phyloP scores from a whole-genome alignment of 192 early-diverging fungal species.

The Kappamyces sp. region DNA sequence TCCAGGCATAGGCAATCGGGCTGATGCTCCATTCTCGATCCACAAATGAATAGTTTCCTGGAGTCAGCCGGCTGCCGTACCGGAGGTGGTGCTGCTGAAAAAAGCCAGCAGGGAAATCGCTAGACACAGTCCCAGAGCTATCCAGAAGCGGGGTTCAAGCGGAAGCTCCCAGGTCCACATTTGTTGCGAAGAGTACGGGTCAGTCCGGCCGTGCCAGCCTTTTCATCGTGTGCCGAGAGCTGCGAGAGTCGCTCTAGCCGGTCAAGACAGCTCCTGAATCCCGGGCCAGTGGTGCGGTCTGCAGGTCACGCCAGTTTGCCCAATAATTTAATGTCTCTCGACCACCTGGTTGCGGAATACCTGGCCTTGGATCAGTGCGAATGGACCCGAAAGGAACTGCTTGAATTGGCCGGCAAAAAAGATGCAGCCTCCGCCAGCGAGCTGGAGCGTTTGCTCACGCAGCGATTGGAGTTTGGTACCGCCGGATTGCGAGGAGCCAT shows the following conservation, averaged over 20 bases:
- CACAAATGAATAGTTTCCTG: constrained; percentile 32
- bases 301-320: too few species aligned
- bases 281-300: too few species aligned
- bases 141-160: too few species aligned
- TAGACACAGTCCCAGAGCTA: constrained; percentile 3
- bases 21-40: constrained; percentile 75
- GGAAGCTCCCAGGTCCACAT: too few species aligned
- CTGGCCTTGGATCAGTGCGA: constrained; percentile 6
- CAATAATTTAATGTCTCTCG: not conserved
- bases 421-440: not conserved
- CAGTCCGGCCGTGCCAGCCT: too few species aligned
- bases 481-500: constrained; percentile 82
- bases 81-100: not conserved
- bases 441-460: not conserved
- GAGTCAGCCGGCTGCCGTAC: not conserved
- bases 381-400: constrained; percentile 12
- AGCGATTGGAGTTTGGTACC: constrained; percentile 20
- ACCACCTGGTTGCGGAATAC: constrained; percentile 7
- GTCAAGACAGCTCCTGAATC: too few species aligned
- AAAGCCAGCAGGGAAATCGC: not conserved
- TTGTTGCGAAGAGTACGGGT: too few species aligned
- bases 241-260: too few species aligned
- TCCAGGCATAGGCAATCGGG: constrained; percentile 56
- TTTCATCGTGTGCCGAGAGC: too few species aligned
- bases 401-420: not conserved